Conservation (phyloP, 108 stramenopile genomes). For the Cyclostephanos tholiformis region DNA sequence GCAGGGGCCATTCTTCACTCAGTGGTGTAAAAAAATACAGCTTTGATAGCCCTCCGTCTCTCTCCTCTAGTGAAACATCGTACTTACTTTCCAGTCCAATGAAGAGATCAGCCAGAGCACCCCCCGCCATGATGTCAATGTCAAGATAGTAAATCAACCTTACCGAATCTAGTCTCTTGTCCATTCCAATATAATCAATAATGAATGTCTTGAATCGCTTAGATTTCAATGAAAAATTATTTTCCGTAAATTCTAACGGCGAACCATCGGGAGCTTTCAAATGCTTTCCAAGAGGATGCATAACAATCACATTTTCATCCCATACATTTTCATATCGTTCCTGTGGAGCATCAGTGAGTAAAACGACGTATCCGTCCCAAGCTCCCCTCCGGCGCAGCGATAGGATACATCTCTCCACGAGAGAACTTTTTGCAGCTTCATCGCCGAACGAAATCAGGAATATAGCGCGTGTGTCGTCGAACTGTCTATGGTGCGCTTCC, state of each 20-base stretch:
- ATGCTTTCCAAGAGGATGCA: conserved; percentile 47
- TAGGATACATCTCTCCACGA: conserved; percentile 55
- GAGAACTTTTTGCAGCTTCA: conserved; percentile 49
- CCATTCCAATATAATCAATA: conserved; percentile 51
- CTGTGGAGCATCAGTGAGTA: conserved; percentile 51
- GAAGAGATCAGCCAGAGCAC: conserved; percentile 27
- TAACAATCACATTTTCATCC: conserved; percentile 50
- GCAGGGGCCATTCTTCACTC: conserved; percentile 35
- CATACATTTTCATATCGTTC: conserved; percentile 44
- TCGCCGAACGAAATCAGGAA: conserved; percentile 53
- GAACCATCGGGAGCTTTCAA: conserved; percentile 38
- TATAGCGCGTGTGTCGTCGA: conserved; percentile 38
- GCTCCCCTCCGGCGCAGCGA: conserved; percentile 52
- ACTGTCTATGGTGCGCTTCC: neutral
- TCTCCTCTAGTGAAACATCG: conserved; percentile 2
- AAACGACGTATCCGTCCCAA: conserved; percentile 40
- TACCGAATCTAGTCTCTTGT: conserved; percentile 34
- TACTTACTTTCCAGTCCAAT: conserved; percentile 24
- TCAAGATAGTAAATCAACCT: conserved; percentile 54
- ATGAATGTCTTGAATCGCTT: conserved; percentile 60
- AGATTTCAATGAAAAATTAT: conserved; percentile 37
- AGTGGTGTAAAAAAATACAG: conserved; percentile 43
- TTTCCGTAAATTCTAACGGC: conserved; percentile 28
- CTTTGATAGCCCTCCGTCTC: conserved; percentile 23
- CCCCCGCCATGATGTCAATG: conserved; percentile 58